A percentile compares a stretch with the other conserved stretches of the same genome.
Evolutionary conservation across 257 asterid genomes (phyloP).

Genomic region (Rauvolfia tetraphylla): DNA sequence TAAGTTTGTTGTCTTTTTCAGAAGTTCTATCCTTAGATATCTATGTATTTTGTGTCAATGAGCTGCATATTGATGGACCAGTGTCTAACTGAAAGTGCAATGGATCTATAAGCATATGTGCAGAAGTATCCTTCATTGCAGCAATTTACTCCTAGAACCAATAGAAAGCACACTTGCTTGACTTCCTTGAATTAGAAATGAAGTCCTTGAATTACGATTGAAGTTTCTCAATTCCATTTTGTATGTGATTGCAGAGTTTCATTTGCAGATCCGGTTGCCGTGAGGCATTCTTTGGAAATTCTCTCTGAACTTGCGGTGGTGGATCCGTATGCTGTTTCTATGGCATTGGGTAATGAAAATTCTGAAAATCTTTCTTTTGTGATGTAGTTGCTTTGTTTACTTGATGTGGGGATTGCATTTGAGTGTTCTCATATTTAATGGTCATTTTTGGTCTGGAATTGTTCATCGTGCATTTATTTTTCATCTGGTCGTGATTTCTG

Average conservation of each 20-base stretch:
- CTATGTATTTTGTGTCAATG: not conserved
- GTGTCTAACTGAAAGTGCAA: not conserved
- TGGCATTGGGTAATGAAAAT: conserved; percentile 74
- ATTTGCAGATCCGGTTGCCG: conserved; percentile 96
- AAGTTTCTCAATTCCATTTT: conserved; percentile 13
- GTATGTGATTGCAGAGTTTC: conserved; percentile 59
- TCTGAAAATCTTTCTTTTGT: not conserved
- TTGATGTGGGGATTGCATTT: conserved; percentile 4
- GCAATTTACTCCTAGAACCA: not conserved
- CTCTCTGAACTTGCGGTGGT: conserved; percentile 76
- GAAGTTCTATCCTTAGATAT: not conserved
- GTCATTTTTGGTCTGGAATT: not conserved
- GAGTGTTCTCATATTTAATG: not conserved
- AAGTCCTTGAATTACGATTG: too few species aligned
- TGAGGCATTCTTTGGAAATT: conserved; percentile 91
- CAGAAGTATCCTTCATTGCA: conserved; percentile 12
- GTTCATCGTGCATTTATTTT: not conserved
- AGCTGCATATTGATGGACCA: not conserved
- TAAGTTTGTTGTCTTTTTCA: not conserved
- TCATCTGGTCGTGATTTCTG: not conserved
- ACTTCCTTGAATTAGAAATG: not conserved
- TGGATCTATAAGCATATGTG: not conserved
- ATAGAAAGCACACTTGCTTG: too few species aligned
- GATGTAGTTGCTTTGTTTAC: conserved; percentile 1
- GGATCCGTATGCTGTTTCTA: conserved; percentile 93